Evolutionary conservation across 108 stramenopile species (phyloP).

Genomic region (Nitzschia sp.): DNA sequence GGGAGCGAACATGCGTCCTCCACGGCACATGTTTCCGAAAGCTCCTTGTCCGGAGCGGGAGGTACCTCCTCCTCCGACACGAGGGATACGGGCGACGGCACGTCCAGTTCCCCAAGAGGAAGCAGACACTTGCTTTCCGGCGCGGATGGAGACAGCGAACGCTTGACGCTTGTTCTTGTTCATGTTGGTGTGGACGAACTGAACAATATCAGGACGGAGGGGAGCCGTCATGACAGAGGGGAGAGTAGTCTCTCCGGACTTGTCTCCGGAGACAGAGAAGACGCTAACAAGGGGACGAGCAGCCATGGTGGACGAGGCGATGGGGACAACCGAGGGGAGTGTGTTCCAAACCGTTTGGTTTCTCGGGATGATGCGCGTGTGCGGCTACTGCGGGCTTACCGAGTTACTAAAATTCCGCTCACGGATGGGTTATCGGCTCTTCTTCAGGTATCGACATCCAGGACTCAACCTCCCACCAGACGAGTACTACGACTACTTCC

Average conservation of each 20-base stretch:
- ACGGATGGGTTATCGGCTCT: no score
- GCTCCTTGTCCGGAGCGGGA: conserved; percentile 98
- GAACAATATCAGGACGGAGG: conserved; percentile 97
- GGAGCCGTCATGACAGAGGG: conserved; percentile 97
- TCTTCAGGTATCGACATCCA: background rate
- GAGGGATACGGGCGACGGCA: conserved; percentile 99
- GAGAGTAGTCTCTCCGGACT: conserved; percentile 87
- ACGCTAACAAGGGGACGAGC: conserved; percentile 96
- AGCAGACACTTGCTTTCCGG: conserved; percentile 95
- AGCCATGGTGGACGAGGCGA: conserved; percentile 60
- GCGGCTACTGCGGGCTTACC: background rate
- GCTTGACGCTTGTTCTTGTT: conserved; percentile 99
- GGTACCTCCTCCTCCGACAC: conserved; percentile 98
- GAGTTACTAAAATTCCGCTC: conserved; percentile 1
- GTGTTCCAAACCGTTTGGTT: no score
- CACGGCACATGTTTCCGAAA: conserved; percentile 98
- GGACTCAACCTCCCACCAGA: background rate
- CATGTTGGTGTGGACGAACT: conserved; percentile 99
- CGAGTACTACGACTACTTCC: no score
- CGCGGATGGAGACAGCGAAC: conserved; percentile 93
- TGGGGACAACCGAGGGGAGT: background rate
- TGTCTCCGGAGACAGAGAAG: conserved; percentile 88
- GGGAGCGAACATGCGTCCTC: conserved; percentile 98
- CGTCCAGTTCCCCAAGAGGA: conserved; percentile 99
- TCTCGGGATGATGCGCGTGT: no score